Evolutionary conservation across 2,329 filamentous ascomycete genomes (phyloP), one percentile per base, ranked within the genome.

Genomic region (Dactylellina sp.): DNA sequence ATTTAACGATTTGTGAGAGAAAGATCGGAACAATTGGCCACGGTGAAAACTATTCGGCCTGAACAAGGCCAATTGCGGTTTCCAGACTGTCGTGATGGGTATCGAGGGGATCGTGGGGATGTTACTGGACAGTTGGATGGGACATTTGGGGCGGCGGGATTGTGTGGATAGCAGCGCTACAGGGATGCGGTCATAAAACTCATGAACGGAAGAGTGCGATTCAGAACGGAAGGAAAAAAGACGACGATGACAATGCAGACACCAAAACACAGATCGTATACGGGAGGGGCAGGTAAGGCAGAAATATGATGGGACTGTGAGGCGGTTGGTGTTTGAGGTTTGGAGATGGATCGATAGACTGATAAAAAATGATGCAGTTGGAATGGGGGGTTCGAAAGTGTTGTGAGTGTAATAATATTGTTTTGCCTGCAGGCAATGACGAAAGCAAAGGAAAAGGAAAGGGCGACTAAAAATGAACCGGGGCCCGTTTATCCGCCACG

Each of bases 401-500:
- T 70, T 70, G 64, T 50, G n/a, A n/a, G n/a, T n/a, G n/a, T n/a
- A n/a, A n/a, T n/a, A n/a, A n/a, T n/a, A 4, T 37, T 37, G 32
- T 53, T 52, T 55, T 70, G 47, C 18, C 42, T 22, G 28, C 11
- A 20, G 40, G 28, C 64, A 46, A 70, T 70, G 64, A 70, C 64
- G 64, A 56, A 61, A 55, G 49, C 63, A 44, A 53, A 32, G 40
- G 22, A 46, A 32, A 60, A 46, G 40, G 22, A 46, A 32, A 60
- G 37, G 64, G 49, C 63, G 53, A 53, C 39, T 53, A 25, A 46
- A n/a, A 60, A 46, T 61, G 46, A 56, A 25, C 20, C 53, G 24
- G 55, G 39, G 24, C 56, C n/a, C 57, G 64, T 70, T 70, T 70
- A 70, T 70, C 64, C 64, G 64, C 64, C 64, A 70, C 64, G 64